Conservation (phyloP, 805 yeast species). For the Starmerella vitae region DNA sequence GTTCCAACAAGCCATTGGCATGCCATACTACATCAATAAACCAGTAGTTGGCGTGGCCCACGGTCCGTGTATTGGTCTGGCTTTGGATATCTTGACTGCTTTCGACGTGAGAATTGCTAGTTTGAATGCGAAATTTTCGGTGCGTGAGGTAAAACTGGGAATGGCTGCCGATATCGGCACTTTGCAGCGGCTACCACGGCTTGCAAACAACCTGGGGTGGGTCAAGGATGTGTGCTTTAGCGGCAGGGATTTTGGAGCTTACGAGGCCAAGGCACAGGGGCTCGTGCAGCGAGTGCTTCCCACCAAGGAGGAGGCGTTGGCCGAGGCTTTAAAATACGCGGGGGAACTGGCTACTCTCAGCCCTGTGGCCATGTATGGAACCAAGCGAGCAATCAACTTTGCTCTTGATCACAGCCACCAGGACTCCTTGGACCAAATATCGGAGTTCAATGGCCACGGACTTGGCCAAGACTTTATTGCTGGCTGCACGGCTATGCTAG, state of each 20-base stretch:
- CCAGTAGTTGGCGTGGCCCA: conserved; percentile 56
- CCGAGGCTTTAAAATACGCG: conserved; percentile 40
- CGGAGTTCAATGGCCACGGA: conserved; percentile 37
- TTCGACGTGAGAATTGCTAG: conserved; percentile 45
- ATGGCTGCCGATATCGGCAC: conserved; percentile 71
- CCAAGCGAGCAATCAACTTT: conserved; percentile 42
- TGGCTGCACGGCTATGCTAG: conserved; percentile 23
- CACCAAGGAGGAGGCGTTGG: conserved; percentile 37
- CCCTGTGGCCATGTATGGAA: conserved; percentile 51
- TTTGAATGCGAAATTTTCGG: conserved; percentile 39
- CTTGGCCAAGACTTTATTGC: conserved; percentile 25
- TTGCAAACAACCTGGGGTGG: conserved; percentile 43
- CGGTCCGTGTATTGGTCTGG: conserved; percentile 54
- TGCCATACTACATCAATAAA: conserved; percentile 24
- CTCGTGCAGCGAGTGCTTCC: conserved; percentile 35
- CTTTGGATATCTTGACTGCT: conserved; percentile 50
- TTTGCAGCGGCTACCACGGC: conserved; percentile 47
- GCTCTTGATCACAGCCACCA: conserved; percentile 30
- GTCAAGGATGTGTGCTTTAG: conserved; percentile 49
- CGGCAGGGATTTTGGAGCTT: conserved; percentile 41
- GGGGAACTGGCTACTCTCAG: conserved; percentile 34
- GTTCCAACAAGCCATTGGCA: conserved; percentile 44
- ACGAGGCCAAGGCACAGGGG: conserved; percentile 46
- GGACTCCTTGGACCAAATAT: conserved; percentile 41
- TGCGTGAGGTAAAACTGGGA: conserved; percentile 61